Conservation (phyloP, 2,329 filamentous ascomycete species). For the Teratosphaeriaceae sp. region DNA sequence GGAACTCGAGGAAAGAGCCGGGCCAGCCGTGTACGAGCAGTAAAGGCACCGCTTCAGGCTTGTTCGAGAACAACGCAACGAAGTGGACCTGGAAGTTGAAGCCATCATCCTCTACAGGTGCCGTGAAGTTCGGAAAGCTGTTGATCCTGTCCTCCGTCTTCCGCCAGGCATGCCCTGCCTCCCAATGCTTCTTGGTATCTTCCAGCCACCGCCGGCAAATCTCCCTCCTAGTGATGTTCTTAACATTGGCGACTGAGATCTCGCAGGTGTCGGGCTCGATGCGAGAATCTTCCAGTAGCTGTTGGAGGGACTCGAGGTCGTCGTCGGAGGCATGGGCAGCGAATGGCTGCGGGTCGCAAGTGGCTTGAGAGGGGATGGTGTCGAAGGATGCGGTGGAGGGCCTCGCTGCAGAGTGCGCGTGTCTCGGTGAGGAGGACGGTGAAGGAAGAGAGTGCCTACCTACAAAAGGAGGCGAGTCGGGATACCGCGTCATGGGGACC, state of each 20-base stretch:
- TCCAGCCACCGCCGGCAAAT: constrained; percentile 42
- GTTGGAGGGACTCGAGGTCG: constrained; percentile 39
- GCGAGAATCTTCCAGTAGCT: constrained; percentile 41
- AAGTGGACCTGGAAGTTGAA: constrained; percentile 45
- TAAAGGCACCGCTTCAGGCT: constrained; percentile 45
- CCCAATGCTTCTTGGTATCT: constrained; percentile 35
- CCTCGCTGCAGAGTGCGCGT: too few species aligned
- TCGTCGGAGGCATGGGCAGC: constrained; percentile 35
- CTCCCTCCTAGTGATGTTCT: constrained; percentile 32
- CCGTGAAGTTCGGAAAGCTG: constrained; percentile 45
- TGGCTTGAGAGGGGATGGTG: constrained; percentile 29
- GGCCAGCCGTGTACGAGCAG: constrained; percentile 53
- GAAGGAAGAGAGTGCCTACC: background rate
- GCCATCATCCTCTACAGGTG: constrained; percentile 35
- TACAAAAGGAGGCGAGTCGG: background rate
- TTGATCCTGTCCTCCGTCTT: constrained; percentile 39
- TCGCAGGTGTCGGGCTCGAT: constrained; percentile 45
- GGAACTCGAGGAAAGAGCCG: constrained; percentile 48
- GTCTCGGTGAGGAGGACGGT: background rate
- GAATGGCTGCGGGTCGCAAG: constrained; percentile 36
- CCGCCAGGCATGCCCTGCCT: constrained; percentile 44
- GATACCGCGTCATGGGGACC: background rate
- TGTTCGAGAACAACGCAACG: constrained; percentile 47
- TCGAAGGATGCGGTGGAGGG: constrained; percentile 17
- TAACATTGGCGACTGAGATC: constrained; percentile 36